Conservation (phyloP, 768 basidiomycete genomes). For the Naganishia friedmannii region DNA sequence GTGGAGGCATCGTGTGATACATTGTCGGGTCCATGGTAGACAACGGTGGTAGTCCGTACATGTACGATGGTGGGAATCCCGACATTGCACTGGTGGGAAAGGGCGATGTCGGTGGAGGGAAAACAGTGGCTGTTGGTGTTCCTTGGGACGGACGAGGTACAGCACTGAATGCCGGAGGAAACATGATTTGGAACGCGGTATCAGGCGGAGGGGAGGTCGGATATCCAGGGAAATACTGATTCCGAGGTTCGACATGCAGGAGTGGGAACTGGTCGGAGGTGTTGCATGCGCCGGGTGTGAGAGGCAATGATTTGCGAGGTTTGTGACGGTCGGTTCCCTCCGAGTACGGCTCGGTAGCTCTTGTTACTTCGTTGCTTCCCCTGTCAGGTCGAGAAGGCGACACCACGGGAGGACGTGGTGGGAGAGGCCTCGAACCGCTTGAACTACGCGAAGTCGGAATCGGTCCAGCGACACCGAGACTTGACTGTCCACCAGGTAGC, state of each 20-base stretch:
- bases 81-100: constrained; percentile 13
- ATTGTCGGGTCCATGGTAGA: background rate
- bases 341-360: background rate
- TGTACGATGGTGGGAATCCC: constrained; percentile 9
- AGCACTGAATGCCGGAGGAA: background rate
- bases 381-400: background rate
- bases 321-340: background rate
- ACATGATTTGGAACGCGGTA: background rate
- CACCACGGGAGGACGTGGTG: constrained; percentile 3
- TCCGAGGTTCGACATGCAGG: background rate
- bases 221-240: background rate
- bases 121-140: background rate
- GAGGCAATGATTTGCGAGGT: constrained; percentile 5
- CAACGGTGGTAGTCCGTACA: constrained; percentile 6
- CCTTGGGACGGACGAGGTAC: background rate
- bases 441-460: constrained; percentile 11
- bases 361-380: background rate
- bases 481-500: constrained; percentile 3
- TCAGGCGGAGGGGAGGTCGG: background rate
- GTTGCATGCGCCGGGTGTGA: background rate
- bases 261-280: background rate
- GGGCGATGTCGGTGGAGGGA: background rate
- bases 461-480: background rate
- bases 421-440: constrained; percentile 15
- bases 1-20: constrained; percentile 5